Evolutionary conservation across 2,329 filamentous ascomycete species (phyloP).

Genomic region (Pseudogymnoascus verrucosus): DNA sequence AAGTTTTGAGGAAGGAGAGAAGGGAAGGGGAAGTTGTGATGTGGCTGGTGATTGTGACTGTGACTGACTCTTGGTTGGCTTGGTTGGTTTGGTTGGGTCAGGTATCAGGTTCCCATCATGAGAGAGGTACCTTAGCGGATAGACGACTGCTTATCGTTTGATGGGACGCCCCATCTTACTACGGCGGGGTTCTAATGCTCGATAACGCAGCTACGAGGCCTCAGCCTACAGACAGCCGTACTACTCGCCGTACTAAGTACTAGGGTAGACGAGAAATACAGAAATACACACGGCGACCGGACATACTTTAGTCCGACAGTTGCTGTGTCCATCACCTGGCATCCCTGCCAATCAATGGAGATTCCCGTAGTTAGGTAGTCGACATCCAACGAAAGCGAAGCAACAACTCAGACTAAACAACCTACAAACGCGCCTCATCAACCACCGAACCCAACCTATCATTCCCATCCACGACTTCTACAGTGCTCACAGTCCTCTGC

Average conservation of each 20-base stretch:
- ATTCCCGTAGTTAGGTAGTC: not conserved
- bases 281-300: not conserved
- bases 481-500: not conserved
- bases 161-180: not conserved
- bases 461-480: not conserved
- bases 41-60: not conserved
- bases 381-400: slow-evolving; percentile 4
- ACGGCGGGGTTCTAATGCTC: not conserved
- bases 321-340: not conserved
- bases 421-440: slow-evolving; percentile 8
- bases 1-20: not conserved
- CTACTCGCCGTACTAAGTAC: too few relatives aligned
- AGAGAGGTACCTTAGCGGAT: slow-evolving; percentile 3
- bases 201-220: not conserved
- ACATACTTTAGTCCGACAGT: not conserved
- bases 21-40: not conserved
- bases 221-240: too few relatives aligned
- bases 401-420: slow-evolving; percentile 5
- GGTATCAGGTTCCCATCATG: not conserved
- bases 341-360: not conserved
- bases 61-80: not conserved
- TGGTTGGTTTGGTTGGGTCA: not conserved
- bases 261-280: not conserved
- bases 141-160: not conserved
- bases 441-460: slow-evolving; percentile 3